Base-by-base conservation (phyloP, 331 rosid species). In the Cydonia oblonga region DNA sequence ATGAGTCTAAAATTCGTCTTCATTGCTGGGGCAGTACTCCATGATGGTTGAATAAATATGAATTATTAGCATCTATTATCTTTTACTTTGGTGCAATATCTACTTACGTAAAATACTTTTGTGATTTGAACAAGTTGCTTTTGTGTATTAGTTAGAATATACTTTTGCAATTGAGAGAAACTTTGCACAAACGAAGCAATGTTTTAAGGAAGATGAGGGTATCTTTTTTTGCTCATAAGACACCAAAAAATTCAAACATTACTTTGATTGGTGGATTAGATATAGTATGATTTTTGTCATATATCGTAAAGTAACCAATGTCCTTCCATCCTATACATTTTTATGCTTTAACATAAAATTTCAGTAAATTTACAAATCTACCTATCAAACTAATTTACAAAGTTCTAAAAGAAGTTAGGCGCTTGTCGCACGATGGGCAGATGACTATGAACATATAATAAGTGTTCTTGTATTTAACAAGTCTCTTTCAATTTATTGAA, bases 371-470 rank as follows among this genome's bases (percentile, higher is more conserved):
- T 49, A 16, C 3, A 35, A 35, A 35, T 35, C 9, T 1, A 35
- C 12, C 13, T 35, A 35, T 2, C 42, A 35, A 35, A 35, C 42
- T 35, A 35, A 35, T 35, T 35, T 9, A 35, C 13, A 35, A 35
- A 9, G 42, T 0, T 35, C 13, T 35, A 35, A 35, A 35, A 9
- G 42, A 35, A 35, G 42, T 35, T 35, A 35, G 42, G 1, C 12
- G 1, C 0, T 35, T 35, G 1, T 35, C 0, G 42, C 12, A 35
- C 42, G 0, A 2, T 1, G 0, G 13, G 1, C 0, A 35, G 1
- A 35, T 35, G 42, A 9, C 12, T 2, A 35, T 35, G 2, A 35
- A 9, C 13, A 35, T 1, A 35, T 35, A 2, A 35, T 35, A 4
- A 35, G 42, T 35, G 42, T 35, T 35, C 42, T 0, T 9, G 1